Evolutionary conservation across 495 filamentous ascomycete species (phyloP), one percentile per base, ranked within the genome.

Genomic region (Penicillium ochrochloron): DNA sequence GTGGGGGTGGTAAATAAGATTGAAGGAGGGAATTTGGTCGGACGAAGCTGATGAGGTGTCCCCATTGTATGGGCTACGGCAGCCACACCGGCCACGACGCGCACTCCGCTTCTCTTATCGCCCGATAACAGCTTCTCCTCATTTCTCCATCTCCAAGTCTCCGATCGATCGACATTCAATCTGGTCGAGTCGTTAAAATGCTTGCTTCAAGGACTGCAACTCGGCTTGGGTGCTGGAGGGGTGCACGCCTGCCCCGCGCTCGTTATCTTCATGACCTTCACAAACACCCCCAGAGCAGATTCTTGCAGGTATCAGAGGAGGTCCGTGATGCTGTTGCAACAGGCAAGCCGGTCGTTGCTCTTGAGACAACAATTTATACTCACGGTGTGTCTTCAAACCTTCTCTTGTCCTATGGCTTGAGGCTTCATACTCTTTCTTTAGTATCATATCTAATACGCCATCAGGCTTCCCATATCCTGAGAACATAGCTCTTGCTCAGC

Each of bases 331-430:
- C 94, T 54, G 63, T 97, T 27, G 78, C 85, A 19, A 81, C 85
- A 21, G 86, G 88, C 52, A 85, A 84, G 48, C 94, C 95, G 2
- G 88, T 98, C 9, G 94, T 99, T 14, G 94, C 95, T 35, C 83
- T 99, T 11, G 95, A 99, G 75, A 89, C 92, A 2, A 96, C 95
- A 2, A 97, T 99, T 44, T 90, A 92, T 65, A 92, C 89, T 17
- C 89, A 92, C 75, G 88, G 89, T 91, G 78, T 35, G 66, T 57
- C n/a, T 57, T 48, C n/a, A 21, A 42, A 54, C 8, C 5, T 0
- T 4, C 14, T 25, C 0, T 17, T 3, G 0, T 21, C 15, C 35
- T 21, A 19, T 21, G 29, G 15, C 10, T 41, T 25, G 7, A 34
- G 11, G 2, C 12, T 27, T 0, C 1, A 3, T 41, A 2, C n/a